Conservation (phyloP, 352 stramenopile genomes). For the Nothophytophthora sp. region DNA sequence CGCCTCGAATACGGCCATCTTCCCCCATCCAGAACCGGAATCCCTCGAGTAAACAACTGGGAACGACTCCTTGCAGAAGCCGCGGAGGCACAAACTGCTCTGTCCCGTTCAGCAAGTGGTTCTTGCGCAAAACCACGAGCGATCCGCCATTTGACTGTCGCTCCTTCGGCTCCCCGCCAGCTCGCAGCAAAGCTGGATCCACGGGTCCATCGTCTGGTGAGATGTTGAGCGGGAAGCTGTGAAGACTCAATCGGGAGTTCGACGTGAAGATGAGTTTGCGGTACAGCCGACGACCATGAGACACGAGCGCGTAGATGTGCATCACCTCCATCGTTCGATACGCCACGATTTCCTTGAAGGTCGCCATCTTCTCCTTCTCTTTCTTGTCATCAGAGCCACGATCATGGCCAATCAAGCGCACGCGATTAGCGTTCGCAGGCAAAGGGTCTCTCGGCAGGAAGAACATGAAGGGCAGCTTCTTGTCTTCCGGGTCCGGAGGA, state of each 20-base stretch:
- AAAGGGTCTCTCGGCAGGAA: slow-evolving; percentile 70
- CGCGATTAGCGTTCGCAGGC: slow-evolving; percentile 35
- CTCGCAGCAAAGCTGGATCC: slow-evolving; percentile 56
- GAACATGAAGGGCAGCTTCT: slow-evolving; percentile 78
- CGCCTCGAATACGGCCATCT: slow-evolving; percentile 94
- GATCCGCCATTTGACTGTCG: slow-evolving; percentile 69
- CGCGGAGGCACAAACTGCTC: slow-evolving; percentile 92
- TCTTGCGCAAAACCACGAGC: slow-evolving; percentile 90
- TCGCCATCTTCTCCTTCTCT: slow-evolving; percentile 80
- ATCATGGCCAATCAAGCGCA: slow-evolving; percentile 69
- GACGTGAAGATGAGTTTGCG: slow-evolving; percentile 98
- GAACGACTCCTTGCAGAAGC: slow-evolving; percentile 94
- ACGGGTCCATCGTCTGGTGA: slow-evolving; percentile 62
- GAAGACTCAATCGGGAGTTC: slow-evolving; percentile 92
- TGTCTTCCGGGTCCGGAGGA: slow-evolving; percentile 71
- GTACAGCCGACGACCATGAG: slow-evolving; percentile 96
- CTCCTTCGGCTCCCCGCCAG: slow-evolving; percentile 69
- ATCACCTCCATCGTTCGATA: slow-evolving; percentile 92
- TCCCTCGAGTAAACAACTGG: slow-evolving; percentile 93
- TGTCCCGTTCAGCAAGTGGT: slow-evolving; percentile 57
- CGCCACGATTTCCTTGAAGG: slow-evolving; percentile 98
- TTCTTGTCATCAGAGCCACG: slow-evolving; percentile 71
- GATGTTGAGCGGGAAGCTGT: slow-evolving; percentile 87
- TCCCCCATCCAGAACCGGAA: slow-evolving; percentile 98
- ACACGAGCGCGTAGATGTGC: slow-evolving; percentile 97